Evolutionary conservation across 2,329 filamentous ascomycete genomes (phyloP), one percentile per base, ranked within the genome.

Genomic region (Massarina eburnea): DNA sequence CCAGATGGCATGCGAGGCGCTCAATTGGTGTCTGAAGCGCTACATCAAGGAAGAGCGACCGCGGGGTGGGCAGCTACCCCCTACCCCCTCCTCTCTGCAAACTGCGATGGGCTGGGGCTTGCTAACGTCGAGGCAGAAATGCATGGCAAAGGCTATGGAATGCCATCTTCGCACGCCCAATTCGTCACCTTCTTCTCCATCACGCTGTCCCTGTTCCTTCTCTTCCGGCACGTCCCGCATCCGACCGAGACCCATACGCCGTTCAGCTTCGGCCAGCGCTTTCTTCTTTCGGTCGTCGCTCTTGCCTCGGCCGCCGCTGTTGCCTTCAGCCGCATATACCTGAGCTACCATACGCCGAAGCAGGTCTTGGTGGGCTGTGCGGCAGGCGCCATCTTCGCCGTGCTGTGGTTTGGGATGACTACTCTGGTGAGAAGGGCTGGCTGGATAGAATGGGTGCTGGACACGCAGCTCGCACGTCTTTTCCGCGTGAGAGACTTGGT

Each of bases 81-180:
- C 24, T 26, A 7, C 7, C 24, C 24, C 24, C 12, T 26, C 27
- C 6, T 14, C 5, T 30, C 27, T 14, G 2, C 9, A 26, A 4
- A 19, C 38, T 17, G 36, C 18, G 18, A 24, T 6, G 20, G 12
- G 15, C n/a, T 17, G 21, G 14, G 6, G 17, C 8, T 19, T 34
- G 2, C 15, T 33, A 38, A 52, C 56, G 59, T 32, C 33, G 15
- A 15, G 41, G 4, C 44, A 84, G 81, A 82, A 71, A 83, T 85
- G 76, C 84, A 91, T 64, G 82, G 90, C 45, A 95, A 95, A 71
- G 94, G 94, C 54, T 99, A 99, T 67, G 95, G 94, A 59, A 99
- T 99, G 95, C 94, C 94, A 9, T 85, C 82, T 7, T 96, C 91
- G 29, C 94, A 99, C 73, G 88, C 94, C 8, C 94, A 99, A 74